These are phyloP conservation scores for Hypoxylon rickii DNA, from an alignment of 495 filamentous ascomycete genomes.

Conservation along the genomic window DNA sequence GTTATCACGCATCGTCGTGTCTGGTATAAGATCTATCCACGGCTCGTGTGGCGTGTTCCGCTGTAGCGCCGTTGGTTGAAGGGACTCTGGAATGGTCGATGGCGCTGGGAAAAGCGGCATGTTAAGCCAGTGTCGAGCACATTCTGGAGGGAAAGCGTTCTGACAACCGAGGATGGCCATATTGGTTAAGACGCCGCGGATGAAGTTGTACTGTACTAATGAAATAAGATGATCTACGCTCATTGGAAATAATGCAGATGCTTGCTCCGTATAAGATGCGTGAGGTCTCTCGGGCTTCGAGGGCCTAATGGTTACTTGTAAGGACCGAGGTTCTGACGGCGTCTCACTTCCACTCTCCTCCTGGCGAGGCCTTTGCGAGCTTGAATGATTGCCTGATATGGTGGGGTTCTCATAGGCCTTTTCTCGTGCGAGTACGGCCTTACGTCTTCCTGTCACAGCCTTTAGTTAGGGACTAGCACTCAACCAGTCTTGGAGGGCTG, in stretches of 20 bases:
- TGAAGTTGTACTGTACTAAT: slow-evolving; percentile 43
- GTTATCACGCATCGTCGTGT: slow-evolving; percentile 55
- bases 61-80: slow-evolving; percentile 56
- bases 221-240: slow-evolving; percentile 41
- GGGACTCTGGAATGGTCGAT: slow-evolving; percentile 40
- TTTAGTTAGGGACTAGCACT: no score
- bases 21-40: slow-evolving; percentile 60
- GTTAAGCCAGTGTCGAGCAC: slow-evolving; percentile 12
- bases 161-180: slow-evolving; percentile 28
- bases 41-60: slow-evolving; percentile 49
- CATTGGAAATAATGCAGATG: slow-evolving; percentile 33
- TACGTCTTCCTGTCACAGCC: slow-evolving; percentile 18
- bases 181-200: slow-evolving; percentile 41
- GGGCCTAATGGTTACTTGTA: no score
- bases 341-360: background rate
- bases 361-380: background rate
- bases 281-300: no score
- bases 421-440: background rate
- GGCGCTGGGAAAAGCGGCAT: slow-evolving; percentile 26
- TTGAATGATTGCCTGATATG: no score
- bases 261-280: background rate
- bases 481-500: background rate
- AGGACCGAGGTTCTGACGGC: no score
- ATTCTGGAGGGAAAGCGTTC: slow-evolving; percentile 20
- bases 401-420: no score